These are phyloP conservation scores for Westerdykella ornata DNA, from an alignment of 2,329 filamentous ascomycete genomes.

Conservation along the genomic window DNA sequence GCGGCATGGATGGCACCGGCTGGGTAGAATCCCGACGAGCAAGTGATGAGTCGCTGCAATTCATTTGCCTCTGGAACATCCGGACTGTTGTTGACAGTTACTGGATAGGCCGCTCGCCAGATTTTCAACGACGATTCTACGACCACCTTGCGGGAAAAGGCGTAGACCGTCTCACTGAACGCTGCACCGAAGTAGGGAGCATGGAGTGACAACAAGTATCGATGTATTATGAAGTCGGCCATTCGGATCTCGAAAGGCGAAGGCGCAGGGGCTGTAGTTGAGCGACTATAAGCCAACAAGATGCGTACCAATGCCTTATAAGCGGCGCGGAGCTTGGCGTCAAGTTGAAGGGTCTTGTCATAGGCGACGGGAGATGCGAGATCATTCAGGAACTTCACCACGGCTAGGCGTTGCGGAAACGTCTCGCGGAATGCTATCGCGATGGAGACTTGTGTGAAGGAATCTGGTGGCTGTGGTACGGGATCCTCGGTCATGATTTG, in stretches of 20 bases:
- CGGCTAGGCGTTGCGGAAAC: constrained; percentile 33
- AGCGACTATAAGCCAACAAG: constrained; percentile 9
- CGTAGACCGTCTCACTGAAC: constrained; percentile 18
- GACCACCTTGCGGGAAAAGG: constrained; percentile 22
- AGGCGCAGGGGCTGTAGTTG: background rate
- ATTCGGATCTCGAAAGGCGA: constrained; percentile 14
- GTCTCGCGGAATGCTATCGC: constrained; percentile 34
- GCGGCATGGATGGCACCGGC: constrained; percentile 18
- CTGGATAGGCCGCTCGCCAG: constrained; percentile 15
- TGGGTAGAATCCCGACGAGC: constrained; percentile 21
- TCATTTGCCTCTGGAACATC: constrained; percentile 6
- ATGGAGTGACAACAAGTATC: constrained; percentile 23
- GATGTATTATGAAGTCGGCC: constrained; percentile 22
- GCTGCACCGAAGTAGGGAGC: constrained; percentile 19
- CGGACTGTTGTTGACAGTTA: background rate
- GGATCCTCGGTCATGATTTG: constrained; percentile 29
- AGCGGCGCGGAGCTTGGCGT: constrained; percentile 13
- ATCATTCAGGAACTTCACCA: constrained; percentile 29
- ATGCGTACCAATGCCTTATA: constrained; percentile 17
- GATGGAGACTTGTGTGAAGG: constrained; percentile 33
- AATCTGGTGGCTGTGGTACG: constrained; percentile 17
- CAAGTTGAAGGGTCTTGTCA: constrained; percentile 23
- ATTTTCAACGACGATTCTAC: constrained; percentile 24
- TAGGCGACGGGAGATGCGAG: constrained; percentile 18
- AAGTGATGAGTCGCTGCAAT: constrained; percentile 17